Evolutionary conservation across 805 yeast species (phyloP), one percentile per base, ranked within the genome.

Genomic region (Candida awuae): DNA sequence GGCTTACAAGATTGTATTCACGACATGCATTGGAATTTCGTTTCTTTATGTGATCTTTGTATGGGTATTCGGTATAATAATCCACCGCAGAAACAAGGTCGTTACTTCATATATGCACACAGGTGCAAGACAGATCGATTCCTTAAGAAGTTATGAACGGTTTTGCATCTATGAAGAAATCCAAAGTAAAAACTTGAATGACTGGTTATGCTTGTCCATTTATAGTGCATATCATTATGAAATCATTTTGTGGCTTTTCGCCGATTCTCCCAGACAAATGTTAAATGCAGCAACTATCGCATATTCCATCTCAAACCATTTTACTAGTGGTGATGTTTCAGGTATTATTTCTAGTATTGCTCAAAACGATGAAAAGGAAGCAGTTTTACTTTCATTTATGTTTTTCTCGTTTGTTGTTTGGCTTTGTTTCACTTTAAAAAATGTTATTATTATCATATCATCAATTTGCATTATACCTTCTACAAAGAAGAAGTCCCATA

Each of bases 251-350:
- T 69, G 85, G 48, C 50, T 85, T 8, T 63, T 84, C 32, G 87
- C 94, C 0, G 95, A 86, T 49, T 70, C 87, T 14, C 96, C 96
- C 18, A 75, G 96, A 59, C 95, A 86, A 59, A 79, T 84, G 1
- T 73, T 86, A 45, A 86, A 86, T 54, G 82, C 87, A 20, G 63
- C 83, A 48, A 84, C 96, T 8, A 66, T 64, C 47, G 75, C 75
- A 39, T 75, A 71, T 28, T 63, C 76, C 1, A 63, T 67, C 25
- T 71, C 72, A 13, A 69, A 65, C 37, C 45, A 56, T 29, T 63
- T 66, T 45, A 65, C 68, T 38, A 49, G 55, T 13, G 45, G 52
- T 19, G 51, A 60, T 36, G 67, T 70, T 42, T 62, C 70, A 27
- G 47, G 55, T 7, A 74, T 77, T 32, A 70, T 85, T 34, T 63